phyloP scores from a whole-genome alignment of 192 early-diverging fungal genomes.

The Chytriomyces hyalinus region DNA sequence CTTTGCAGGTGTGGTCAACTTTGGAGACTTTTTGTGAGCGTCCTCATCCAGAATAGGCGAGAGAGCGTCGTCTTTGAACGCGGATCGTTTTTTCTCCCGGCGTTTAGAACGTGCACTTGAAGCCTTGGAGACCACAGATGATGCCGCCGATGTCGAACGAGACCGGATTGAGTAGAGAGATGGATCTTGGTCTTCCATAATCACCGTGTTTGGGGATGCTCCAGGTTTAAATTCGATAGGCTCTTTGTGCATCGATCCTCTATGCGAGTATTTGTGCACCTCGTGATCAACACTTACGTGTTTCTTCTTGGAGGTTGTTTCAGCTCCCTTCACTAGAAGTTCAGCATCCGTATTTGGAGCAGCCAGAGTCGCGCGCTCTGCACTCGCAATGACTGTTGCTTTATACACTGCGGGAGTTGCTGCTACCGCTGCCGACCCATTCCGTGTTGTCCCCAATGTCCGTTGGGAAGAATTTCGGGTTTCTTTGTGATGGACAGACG shows the following conservation, averaged over 20 bases:
- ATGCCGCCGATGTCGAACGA: slow-evolving; percentile 14
- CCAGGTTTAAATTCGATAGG: neutral
- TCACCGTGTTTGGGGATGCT: slow-evolving; percentile 26
- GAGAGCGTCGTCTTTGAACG: no score
- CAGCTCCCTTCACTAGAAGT: neutral
- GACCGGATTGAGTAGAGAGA: slow-evolving; percentile 20
- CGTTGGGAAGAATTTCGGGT: no score
- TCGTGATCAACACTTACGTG: neutral
- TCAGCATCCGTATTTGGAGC: neutral
- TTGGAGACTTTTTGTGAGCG: neutral
- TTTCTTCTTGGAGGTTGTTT: neutral
- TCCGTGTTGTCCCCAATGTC: no score
- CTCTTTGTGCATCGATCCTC: neutral
- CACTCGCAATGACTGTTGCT: neutral
- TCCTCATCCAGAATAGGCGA: no score
- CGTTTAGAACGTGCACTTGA: slow-evolving; percentile 25
- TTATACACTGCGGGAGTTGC: neutral
- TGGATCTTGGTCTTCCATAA: slow-evolving; percentile 25
- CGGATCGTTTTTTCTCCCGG: neutral
- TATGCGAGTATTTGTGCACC: neutral
- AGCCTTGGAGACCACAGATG: slow-evolving; percentile 1
- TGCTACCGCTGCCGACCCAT: no score
- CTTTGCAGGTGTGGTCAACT: neutral
- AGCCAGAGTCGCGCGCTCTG: neutral
- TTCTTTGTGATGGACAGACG: no score